A percentile compares a stretch with the other conserved stretches of the same genome.
phyloP scores from a whole-genome alignment of 768 basidiomycete genomes.

The Lactifluus subvellereus region DNA sequence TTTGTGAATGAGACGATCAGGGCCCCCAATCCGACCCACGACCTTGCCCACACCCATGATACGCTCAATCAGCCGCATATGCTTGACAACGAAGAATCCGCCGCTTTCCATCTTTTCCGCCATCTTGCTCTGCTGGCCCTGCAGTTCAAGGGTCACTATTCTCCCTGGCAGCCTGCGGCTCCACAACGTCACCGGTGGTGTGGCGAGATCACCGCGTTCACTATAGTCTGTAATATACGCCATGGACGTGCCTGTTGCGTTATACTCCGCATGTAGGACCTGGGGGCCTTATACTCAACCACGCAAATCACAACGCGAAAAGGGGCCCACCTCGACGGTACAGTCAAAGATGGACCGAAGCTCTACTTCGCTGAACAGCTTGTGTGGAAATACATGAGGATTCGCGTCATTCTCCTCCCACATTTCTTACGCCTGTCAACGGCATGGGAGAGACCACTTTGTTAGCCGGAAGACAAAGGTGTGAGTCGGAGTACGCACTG shows the following conservation, averaged over 20 bases:
- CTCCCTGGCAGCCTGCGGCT: not conserved
- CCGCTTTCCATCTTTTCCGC: conserved; percentile 16
- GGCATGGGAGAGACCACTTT: not conserved
- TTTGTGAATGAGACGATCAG: conserved; percentile 23
- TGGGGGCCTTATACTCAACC: not conserved
- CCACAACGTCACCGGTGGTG: conserved; percentile 7
- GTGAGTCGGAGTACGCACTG: conserved; percentile 9
- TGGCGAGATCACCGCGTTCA: conserved; percentile 16
- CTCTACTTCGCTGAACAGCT: conserved; percentile 16
- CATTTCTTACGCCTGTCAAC: conserved; percentile 20
- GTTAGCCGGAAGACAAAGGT: not conserved
- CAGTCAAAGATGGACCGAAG: conserved; percentile 18
- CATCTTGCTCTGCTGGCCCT: conserved; percentile 20
- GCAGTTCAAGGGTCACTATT: conserved; percentile 20
- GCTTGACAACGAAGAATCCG: conserved; percentile 19
- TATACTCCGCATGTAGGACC: conserved; percentile 20
- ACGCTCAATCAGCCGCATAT: conserved; percentile 19
- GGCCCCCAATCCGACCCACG: conserved; percentile 19
- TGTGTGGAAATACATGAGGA: conserved; percentile 22
- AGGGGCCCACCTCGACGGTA: conserved; percentile 21
- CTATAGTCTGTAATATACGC: conserved; percentile 24
- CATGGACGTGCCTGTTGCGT: conserved; percentile 6
- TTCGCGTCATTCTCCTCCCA: conserved; percentile 23
- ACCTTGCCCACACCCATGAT: conserved; percentile 5
- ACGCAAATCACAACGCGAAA: not conserved